These are phyloP conservation scores for Xylariaceae sp. DNA, from an alignment of 2,329 filamentous ascomycete genomes.

Conservation along the genomic window DNA sequence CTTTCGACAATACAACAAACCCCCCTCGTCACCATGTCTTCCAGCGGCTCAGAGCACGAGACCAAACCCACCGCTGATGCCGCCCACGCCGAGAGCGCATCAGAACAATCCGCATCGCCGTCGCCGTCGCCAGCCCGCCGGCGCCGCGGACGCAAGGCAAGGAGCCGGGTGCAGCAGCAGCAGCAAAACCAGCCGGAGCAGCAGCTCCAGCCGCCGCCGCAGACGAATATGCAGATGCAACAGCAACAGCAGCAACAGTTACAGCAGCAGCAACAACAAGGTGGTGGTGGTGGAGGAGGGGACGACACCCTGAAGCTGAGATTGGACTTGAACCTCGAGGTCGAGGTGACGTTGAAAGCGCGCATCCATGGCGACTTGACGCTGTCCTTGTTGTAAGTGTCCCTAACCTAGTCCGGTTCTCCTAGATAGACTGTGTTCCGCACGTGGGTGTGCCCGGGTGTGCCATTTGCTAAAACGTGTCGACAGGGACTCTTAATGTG, in stretches of 20 bases:
- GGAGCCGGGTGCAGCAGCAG: conserved; percentile 10
- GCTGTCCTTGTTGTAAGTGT: conserved; percentile 64
- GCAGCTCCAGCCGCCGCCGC: conserved; percentile 16
- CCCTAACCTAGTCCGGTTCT: not conserved
- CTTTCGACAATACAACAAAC: not conserved
- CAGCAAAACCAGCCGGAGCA: conserved; percentile 10
- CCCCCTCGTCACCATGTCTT: conserved; percentile 13
- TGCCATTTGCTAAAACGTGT: not conserved
- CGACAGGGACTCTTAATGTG: not conserved
- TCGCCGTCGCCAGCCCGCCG: conserved; percentile 8
- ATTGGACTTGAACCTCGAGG: conserved; percentile 78
- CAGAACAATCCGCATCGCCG: conserved; percentile 26
- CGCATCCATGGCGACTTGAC: conserved; percentile 84
- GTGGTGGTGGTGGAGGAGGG: conserved; percentile 42
- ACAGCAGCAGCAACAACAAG: conserved; percentile 19
- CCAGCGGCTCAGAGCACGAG: conserved; percentile 19
- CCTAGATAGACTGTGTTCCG: not conserved
- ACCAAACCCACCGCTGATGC: conserved; percentile 7
- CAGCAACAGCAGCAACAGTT: conserved; percentile 24
- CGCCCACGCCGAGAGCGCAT: conserved; percentile 26
- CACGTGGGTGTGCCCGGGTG: too few species aligned
- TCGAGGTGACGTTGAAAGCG: conserved; percentile 87
- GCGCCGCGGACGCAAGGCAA: conserved; percentile 25
- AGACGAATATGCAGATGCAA: conserved; percentile 19
- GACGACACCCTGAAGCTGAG: conserved; percentile 70